These are phyloP conservation scores for Xylaria nigripes DNA, from an alignment of 495 filamentous ascomycete genomes.

Conservation along the genomic window DNA sequence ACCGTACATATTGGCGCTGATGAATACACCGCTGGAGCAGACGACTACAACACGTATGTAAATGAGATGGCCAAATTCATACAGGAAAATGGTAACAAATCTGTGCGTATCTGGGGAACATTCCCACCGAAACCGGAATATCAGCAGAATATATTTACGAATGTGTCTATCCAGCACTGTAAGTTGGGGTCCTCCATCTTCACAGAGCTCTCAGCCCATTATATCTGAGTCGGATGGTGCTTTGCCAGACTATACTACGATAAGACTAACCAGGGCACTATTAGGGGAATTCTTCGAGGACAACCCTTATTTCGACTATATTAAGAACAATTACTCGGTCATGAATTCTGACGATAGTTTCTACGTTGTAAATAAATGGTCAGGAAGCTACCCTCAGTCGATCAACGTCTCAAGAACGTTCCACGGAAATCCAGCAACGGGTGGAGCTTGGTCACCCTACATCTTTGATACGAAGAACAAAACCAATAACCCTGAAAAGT, in stretches of 20 bases:
- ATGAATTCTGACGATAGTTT: slow-evolving; percentile 45
- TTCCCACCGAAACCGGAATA: slow-evolving; percentile 36
- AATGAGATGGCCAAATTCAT: slow-evolving; percentile 42
- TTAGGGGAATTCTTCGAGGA: slow-evolving; percentile 42
- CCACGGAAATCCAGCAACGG: slow-evolving; percentile 33
- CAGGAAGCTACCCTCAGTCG: slow-evolving; percentile 35
- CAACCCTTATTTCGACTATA: slow-evolving; percentile 40
- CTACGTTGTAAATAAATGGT: slow-evolving; percentile 44
- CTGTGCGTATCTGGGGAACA: slow-evolving; percentile 46
- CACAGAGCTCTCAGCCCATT: too few species aligned
- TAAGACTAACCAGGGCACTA: slow-evolving; percentile 2
- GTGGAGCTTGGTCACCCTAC: slow-evolving; percentile 34
- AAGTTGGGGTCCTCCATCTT: background rate
- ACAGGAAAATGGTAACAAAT: slow-evolving; percentile 29
- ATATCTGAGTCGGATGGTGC: too few species aligned
- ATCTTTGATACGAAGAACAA: slow-evolving; percentile 40
- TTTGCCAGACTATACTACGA: background rate
- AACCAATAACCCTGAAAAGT: slow-evolving; percentile 36
- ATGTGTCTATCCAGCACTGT: slow-evolving; percentile 33
- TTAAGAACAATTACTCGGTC: slow-evolving; percentile 43
- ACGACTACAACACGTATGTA: slow-evolving; percentile 43
- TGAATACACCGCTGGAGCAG: slow-evolving; percentile 36
- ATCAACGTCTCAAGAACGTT: slow-evolving; percentile 38
- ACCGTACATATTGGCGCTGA: slow-evolving; percentile 48
- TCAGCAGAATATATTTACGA: slow-evolving; percentile 36